Base-by-base conservation (phyloP, 805 yeast genomes). In the Yueomyces sp. region DNA sequence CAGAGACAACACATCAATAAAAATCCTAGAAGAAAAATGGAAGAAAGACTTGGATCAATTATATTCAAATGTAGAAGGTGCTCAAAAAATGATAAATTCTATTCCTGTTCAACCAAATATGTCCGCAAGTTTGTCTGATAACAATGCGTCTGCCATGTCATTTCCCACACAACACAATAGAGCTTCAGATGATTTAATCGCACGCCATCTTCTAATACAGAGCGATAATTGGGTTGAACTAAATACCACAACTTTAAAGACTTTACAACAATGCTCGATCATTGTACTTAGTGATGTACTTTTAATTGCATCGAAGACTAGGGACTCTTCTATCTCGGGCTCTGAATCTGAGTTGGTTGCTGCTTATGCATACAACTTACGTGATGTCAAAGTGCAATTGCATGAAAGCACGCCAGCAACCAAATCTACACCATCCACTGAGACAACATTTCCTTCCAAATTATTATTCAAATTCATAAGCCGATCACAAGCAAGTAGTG, bases 1-100 rank as follows among this genome's bases (percentile, higher is more conserved):
- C 43, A 65, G 67, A 42, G 86, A 82, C 56, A 67, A 94, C 38
- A 76, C 80, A 47, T 78, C 87, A 44, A 76, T 86, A 42, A 53
- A 81, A 43, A 75, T 84, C 43, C 64, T 87, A 42, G 90, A 85
- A 57, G 79, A 79, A 52, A 74, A 83, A 68, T 86, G 96, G 95
- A 82, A 79, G 12, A 68, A 69, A 38, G 86, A 83, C 54, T 66
- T 87, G 55, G 75, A 73, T 44, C 71, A 76, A 6, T 63, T 87
- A 42, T 86, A 81, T 60, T 77, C 77, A 51, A 85, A 82, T 49
- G 94, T 88, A 12, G 95, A 88, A 49, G 94, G 95, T n/a, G 87
- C 94, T 1, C 88, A 84, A 52, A 83, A 83, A 54, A 76, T 73
- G 47, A 68, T 87, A 36, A 82, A 43, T n/a, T 39, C 47, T 31